phyloP scores from a whole-genome alignment of 2,329 filamentous ascomycete species.

The Huntiella decipiens region DNA sequence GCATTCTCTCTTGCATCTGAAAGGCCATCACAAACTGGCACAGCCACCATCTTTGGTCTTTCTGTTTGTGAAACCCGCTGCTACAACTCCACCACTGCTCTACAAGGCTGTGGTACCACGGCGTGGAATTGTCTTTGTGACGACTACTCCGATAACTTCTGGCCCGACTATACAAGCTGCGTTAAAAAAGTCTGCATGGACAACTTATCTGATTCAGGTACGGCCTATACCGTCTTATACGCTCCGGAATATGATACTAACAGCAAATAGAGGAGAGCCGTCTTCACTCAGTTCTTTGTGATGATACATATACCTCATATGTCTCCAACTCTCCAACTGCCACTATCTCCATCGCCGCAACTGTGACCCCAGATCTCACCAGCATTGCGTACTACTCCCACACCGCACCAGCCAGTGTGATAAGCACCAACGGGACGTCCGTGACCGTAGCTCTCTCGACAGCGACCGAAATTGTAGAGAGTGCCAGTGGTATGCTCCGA shows the following conservation, averaged over 20 bases:
- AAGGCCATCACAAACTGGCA: not conserved
- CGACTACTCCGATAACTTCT: conserved; percentile 6
- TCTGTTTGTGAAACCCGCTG: conserved; percentile 9
- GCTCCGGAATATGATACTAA: not conserved
- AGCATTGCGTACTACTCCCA: too few species aligned
- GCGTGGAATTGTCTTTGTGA: conserved; percentile 10
- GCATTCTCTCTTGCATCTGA: not conserved
- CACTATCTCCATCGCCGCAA: not conserved
- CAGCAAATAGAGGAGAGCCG: not conserved
- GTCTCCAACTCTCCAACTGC: not conserved
- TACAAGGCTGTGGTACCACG: conserved; percentile 6
- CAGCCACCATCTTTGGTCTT: conserved; percentile 7
- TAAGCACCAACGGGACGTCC: too few species aligned
- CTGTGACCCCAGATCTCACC: not conserved
- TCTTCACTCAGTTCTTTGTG: not conserved
- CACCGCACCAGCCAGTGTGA: too few species aligned
- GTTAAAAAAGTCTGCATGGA: conserved; percentile 11
- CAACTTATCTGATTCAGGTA: not conserved
- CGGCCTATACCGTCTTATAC: not conserved
- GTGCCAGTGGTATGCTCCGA: too few species aligned
- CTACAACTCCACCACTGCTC: conserved; percentile 8
- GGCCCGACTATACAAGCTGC: conserved; percentile 10
- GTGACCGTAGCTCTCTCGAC: too few species aligned
- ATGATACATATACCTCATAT: too few species aligned
- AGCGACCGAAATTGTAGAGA: too few species aligned